phyloP scores from a whole-genome alignment of 768 basidiomycete species.

The Postia placenta region DNA sequence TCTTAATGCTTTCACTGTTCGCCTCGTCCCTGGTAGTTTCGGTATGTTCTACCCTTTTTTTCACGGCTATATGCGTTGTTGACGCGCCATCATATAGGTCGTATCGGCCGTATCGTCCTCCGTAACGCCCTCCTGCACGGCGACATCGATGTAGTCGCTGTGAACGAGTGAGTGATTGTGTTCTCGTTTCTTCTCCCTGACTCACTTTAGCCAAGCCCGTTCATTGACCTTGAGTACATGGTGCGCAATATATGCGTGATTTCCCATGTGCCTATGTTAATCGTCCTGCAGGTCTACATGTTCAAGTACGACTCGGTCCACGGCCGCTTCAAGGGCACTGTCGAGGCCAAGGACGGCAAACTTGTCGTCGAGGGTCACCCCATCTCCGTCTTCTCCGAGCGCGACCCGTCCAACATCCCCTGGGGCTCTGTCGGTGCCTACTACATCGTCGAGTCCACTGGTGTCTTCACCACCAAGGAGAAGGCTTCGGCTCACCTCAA shows the following conservation, averaged over 20 bases:
- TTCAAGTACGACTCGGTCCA: conserved; percentile 97
- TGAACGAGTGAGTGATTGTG: conserved; percentile 79
- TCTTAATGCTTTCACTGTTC: conserved; percentile 8
- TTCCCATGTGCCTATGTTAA: too few relatives aligned
- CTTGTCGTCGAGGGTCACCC: conserved; percentile 77
- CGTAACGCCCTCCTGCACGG: conserved; percentile 82
- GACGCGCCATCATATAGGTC: conserved; percentile 47
- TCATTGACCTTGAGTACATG: conserved; percentile 98
- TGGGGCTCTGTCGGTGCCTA: conserved; percentile 82
- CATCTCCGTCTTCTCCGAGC: conserved; percentile 77
- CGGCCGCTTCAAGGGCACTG: conserved; percentile 83
- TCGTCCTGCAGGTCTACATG: conserved; percentile 76
- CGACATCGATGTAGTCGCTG: conserved; percentile 81
- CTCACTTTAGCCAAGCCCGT: conserved; percentile 55
- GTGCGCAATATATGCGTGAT: too few relatives aligned
- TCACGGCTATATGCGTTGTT: background rate
- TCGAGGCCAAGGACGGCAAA: conserved; percentile 83
- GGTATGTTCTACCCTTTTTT: conserved; percentile 45
- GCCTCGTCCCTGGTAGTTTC: conserved; percentile 47
- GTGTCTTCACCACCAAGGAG: conserved; percentile 96
- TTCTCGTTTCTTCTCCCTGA: conserved; percentile 4
- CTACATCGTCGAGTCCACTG: conserved; percentile 96
- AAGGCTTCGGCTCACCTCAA: conserved; percentile 93
- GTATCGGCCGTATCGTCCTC: conserved; percentile 98
- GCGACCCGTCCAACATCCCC: conserved; percentile 78